Base-by-base conservation (phyloP, 177 flowering plant species). In the Vitis hybrid region DNA sequence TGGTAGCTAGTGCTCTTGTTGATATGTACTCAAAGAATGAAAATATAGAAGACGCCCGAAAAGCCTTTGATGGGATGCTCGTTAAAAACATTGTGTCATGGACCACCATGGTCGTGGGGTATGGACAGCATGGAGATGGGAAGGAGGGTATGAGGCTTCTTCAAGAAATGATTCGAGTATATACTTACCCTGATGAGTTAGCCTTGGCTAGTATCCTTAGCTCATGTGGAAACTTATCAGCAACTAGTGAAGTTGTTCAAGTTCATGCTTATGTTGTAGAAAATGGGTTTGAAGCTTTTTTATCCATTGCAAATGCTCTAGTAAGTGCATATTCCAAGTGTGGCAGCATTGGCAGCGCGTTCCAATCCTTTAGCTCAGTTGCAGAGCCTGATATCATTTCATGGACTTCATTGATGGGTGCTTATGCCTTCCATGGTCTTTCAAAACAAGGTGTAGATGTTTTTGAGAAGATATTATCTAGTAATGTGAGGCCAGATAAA, bases 71-170 rank as follows among this genome's bases (percentile, higher is more conserved):
- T 75, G 74, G 51, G 33, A 87, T 88, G 89, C 45, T 13, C 3
- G 56, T 50, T 18, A 81, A 79, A 51, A 90, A 86, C 78, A 57
- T 78, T 19, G 87, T 87, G 22, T 81, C 93, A 6, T 92, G 95
- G 95, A 90, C 76, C 60, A 81, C 90, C 11, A 82, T 89, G 82
- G 72, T 87, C 45, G 92, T 86, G 60, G 95, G 89, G 12, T 86
- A 82, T 81, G 92, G 90, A 60, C 78, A 51, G 13, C 12, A 75
- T 58, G 88, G 91, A 62, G 75, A 89, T 74, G 90, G 80, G 29
- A 77, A 77, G 69, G 87, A 85, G 66, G 89, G 89, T 62, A 66
- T 84, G 72, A 65, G 71, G 67, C 85, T 89, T 75, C 72, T 89
- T 9, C 62, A 45, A 14, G 51, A 74, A 67, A 90, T 89, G 93